phyloP scores from a whole-genome alignment of 2,329 filamentous ascomycete species.

The Fusarium sacchari region DNA sequence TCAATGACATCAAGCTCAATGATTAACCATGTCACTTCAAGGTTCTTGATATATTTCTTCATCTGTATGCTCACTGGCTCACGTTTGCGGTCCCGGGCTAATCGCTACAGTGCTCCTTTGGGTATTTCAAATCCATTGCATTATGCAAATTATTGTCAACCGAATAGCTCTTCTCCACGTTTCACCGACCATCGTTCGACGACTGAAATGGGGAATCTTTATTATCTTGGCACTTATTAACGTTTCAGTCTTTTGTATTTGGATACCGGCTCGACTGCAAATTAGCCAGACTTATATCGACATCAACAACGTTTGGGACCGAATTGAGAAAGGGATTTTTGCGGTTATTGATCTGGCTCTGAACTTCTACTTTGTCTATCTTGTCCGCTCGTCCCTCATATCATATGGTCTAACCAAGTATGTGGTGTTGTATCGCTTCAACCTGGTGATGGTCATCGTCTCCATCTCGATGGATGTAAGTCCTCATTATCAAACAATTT shows the following conservation, averaged over 20 bases:
- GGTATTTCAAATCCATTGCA: slow-evolving; percentile 53
- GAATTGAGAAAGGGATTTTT: slow-evolving; percentile 59
- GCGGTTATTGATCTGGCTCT: slow-evolving; percentile 56
- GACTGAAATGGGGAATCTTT: slow-evolving; percentile 57
- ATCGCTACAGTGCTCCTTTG: slow-evolving; percentile 44
- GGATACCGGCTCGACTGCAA: slow-evolving; percentile 59
- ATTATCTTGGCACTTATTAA: slow-evolving; percentile 56
- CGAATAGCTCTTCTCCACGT: slow-evolving; percentile 58
- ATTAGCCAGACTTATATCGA: slow-evolving; percentile 51
- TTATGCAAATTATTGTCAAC: slow-evolving; percentile 64
- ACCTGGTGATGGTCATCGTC: slow-evolving; percentile 44
- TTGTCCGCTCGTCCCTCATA: slow-evolving; percentile 57
- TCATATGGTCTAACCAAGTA: slow-evolving; percentile 61
- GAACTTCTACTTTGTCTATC: slow-evolving; percentile 58
- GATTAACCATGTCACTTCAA: slow-evolving; percentile 31
- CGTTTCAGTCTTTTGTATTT: slow-evolving; percentile 60
- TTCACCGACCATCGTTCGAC: slow-evolving; percentile 48
- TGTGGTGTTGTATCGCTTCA: slow-evolving; percentile 54
- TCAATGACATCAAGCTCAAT: not conserved
- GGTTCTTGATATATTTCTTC: slow-evolving; percentile 43
- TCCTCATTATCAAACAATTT: not conserved
- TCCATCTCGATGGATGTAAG: slow-evolving; percentile 47
- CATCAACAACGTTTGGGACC: slow-evolving; percentile 61
- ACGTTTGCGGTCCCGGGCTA: slow-evolving; percentile 3
- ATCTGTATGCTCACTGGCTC: slow-evolving; percentile 23